Base-by-base conservation (phyloP, 768 basidiomycete species). In the Lanmaoa rubissima region DNA sequence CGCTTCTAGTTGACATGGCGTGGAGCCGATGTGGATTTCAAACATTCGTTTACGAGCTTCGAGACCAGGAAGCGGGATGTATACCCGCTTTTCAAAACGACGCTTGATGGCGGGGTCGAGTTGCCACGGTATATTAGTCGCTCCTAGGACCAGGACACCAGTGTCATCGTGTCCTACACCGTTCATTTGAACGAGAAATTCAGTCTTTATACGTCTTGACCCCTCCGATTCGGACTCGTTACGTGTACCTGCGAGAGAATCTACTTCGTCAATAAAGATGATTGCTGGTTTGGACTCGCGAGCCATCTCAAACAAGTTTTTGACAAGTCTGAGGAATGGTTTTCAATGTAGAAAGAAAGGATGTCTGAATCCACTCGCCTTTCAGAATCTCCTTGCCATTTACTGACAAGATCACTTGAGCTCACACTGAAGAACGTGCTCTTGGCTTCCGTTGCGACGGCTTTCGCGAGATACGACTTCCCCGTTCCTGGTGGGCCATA, bases 301-400 rank as follows among this genome's bases (percentile, higher is more conserved):
- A 1, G 97, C 97, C 79, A 99, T 90, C 65, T 92, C 85, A 68
- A 99, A 99, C 28, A 99, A 80, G 67, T 98, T 94, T 72, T 93
- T 94, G 47, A 99, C 97, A 48, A 98, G 80, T 69, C 94, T 96
- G 55, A 26, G 43, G 45, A 28, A 55, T 51, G 45, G 39, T 42
- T 16, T 31, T 53, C 36, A 45, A 36, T 21, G 52, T 57, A n/a
- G 31, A n/a, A 16, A 31, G 8, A 43, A 4, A 0, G 1, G 7
- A 21, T 17, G 24, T 31, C 11, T n/a, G 32, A 17, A 26, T 45
- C 21, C 26, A 72, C 85, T 69, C 59, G 91, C 94, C 96, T 79
- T 76, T 98, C 96, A 5, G 93, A 95, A 73, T 99, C 97, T 56
- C 97, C 97, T 77, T 98, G 97, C 97, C 97, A 99, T 72, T 98